A percentile compares a stretch with the other conserved stretches of the same genome.
Evolutionary conservation across 192 early-diverging fungal genomes (phyloP).

Genomic region (Coemansia sp.): DNA sequence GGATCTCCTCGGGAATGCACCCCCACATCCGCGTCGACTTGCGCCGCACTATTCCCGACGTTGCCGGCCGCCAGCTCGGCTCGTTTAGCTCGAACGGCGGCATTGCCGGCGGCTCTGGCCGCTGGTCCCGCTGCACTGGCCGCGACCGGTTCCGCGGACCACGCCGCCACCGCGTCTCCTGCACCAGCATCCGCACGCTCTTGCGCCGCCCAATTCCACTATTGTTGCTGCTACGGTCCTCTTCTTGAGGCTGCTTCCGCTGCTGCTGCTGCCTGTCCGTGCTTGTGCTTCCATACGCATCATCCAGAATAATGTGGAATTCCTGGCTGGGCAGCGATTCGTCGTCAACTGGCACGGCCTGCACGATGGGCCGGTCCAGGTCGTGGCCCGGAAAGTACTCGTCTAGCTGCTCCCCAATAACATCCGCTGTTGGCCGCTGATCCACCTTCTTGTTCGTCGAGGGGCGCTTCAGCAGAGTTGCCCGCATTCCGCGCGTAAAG

Average conservation of each 20-base stretch:
- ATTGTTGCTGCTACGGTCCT: not conserved
- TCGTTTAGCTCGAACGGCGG: not conserved
- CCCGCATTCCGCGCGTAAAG: slow-evolving; percentile 48
- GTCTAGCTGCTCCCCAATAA: slow-evolving; percentile 65
- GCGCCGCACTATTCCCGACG: slow-evolving; percentile 46
- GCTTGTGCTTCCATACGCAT: slow-evolving; percentile 4
- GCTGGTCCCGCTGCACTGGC: slow-evolving; percentile 9
- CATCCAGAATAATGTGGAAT: slow-evolving; percentile 46
- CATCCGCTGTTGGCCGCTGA: slow-evolving; percentile 63
- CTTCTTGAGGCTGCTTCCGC: slow-evolving; percentile 12
- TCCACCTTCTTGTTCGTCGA: slow-evolving; percentile 16
- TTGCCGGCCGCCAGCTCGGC: not conserved
- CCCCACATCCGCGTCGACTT: slow-evolving; percentile 57
- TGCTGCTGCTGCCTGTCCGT: slow-evolving; percentile 1
- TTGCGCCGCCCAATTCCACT: slow-evolving; percentile 35
- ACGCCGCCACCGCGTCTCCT: slow-evolving; percentile 37
- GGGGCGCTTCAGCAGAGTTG: slow-evolving; percentile 38
- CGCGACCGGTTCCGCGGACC: not conserved
- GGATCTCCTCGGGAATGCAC: slow-evolving; percentile 49
- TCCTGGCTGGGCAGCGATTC: slow-evolving; percentile 25
- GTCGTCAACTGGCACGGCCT: slow-evolving; percentile 37
- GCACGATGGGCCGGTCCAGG: slow-evolving; percentile 68
- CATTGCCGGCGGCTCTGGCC: slow-evolving; percentile 1
- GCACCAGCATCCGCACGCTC: slow-evolving; percentile 55
- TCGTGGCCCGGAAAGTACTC: slow-evolving; percentile 75